Evolutionary conservation across 2,329 filamentous ascomycete genomes (phyloP).

Genomic region (Stenocarpella maydis): DNA sequence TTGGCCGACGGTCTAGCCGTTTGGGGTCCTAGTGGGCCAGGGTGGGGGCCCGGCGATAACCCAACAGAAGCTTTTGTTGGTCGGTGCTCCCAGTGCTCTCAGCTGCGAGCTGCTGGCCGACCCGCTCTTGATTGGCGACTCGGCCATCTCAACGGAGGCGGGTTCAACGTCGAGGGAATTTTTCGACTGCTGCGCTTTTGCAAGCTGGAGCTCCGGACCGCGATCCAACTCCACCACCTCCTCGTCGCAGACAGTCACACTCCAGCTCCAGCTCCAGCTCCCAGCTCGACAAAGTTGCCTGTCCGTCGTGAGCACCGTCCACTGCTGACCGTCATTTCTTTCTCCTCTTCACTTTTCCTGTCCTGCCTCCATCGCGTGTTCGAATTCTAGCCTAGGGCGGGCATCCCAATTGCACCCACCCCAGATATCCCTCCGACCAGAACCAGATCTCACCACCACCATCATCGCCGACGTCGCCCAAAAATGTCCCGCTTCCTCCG

Average conservation of each 20-base stretch:
- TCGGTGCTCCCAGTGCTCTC: constrained; percentile 22
- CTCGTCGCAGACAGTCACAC: background rate
- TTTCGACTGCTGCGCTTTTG: constrained; percentile 18
- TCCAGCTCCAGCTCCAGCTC: background rate
- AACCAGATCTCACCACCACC: constrained; percentile 23
- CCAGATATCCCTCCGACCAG: constrained; percentile 23
- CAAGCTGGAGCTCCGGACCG: constrained; percentile 18
- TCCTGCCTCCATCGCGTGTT: background rate
- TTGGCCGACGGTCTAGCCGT: constrained; percentile 22
- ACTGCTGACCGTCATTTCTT: constrained; percentile 7
- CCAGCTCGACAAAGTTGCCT: constrained; percentile 16
- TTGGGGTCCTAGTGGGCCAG: constrained; percentile 21
- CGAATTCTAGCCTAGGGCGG: background rate
- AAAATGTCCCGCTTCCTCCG: constrained; percentile 57
- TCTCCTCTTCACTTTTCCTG: background rate
- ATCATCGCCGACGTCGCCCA: constrained; percentile 48
- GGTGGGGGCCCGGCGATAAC: constrained; percentile 23
- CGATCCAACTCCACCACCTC: background rate
- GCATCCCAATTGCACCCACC: constrained; percentile 27
- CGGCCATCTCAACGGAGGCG: constrained; percentile 29
- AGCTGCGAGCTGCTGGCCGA: constrained; percentile 26
- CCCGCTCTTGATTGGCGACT: constrained; percentile 29
- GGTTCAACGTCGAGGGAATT: constrained; percentile 29
- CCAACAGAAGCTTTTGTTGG: constrained; percentile 35
- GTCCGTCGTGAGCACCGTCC: constrained; percentile 5